Base-by-base conservation (phyloP, 2,329 filamentous ascomycete genomes). In the Madurella mycetomatis region DNA sequence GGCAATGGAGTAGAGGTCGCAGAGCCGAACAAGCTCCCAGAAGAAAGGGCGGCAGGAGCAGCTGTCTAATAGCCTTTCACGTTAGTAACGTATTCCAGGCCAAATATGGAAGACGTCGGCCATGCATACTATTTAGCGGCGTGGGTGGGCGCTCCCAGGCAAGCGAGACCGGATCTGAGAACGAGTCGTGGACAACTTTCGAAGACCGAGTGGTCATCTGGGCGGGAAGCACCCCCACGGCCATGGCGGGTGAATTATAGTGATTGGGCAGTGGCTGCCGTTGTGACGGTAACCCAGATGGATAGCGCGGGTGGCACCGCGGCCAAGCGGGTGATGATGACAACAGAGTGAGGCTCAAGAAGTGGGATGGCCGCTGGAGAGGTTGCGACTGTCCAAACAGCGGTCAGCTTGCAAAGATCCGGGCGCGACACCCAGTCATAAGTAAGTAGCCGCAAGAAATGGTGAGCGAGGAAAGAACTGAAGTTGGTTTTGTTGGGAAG, bases 1-100 rank as follows among this genome's bases (percentile, higher is more conserved):
- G 13, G 45, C 55, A 37, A 59, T 43, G 2, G 54, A 55, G 47
- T 60, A 63, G 12, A 60, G 48, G n/a, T 60, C 61, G 25, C 60
- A 56, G n/a, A 62, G 43, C 12, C 52, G 40, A 9, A 62, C 49
- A 31, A 56, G 4, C 9, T 63, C 57, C 47, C 56, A 60, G 30
- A 59, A 59, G 32, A 57, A 58, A 2, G 57, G 56, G 15, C 58
- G 55, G 13, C 17, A 30, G n/a, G 39, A 39, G 5, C 18, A 41
- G 25, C 25, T 25, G 40, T 4, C 46, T 42, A 41, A 41, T 17
- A 9, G 48, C 55, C 16, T 30, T 18, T 11, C 1, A n/a, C 34
- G 13, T 55, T 39, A 49, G 54, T 12, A 37, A 34, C 12, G 13
- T 34, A 16, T 49, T 25, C 25, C 25, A 25, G 7, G 3, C 25